Conservation (phyloP, 148 eudicot species). For the Tetragonia tetragonoides region DNA sequence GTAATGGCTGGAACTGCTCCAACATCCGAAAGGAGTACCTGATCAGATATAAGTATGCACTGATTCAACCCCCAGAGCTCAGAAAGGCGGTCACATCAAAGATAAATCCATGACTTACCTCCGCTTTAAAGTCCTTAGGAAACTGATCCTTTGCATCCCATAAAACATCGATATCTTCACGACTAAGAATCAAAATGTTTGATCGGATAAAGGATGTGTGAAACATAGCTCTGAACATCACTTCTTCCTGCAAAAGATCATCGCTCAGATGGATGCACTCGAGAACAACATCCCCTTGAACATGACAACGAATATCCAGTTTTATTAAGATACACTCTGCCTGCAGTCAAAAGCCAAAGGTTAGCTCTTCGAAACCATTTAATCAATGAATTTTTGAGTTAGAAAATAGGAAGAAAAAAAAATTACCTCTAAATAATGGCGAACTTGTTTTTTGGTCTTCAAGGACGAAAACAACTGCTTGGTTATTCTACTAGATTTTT, state of each 20-base stretch:
- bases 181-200: constrained; percentile 52
- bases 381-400: background rate
- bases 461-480: constrained; percentile 58
- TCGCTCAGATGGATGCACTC: constrained; percentile 70
- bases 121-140: constrained; percentile 64
- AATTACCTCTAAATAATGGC: constrained; percentile 57
- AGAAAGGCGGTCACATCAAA: constrained; percentile 18
- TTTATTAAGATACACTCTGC: constrained; percentile 63
- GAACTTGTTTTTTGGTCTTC: constrained; percentile 47
- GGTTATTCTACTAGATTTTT: constrained; percentile 49
- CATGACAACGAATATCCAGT: constrained; percentile 58
- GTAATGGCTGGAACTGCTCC: constrained; percentile 51
- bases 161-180: constrained; percentile 66
- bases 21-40: constrained; percentile 84
- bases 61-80: constrained; percentile 43
- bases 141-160: constrained; percentile 77
- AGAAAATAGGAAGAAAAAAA: background rate
- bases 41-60: constrained; percentile 40
- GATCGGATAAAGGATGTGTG: constrained; percentile 74
- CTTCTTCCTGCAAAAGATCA: constrained; percentile 55
- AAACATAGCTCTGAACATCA: constrained; percentile 78
- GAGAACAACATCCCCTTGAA: constrained; percentile 82
- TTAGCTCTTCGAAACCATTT: constrained; percentile 19
- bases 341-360: constrained; percentile 46
- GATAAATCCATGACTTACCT: constrained; percentile 44